Evolutionary conservation across 2,329 filamentous ascomycete species (phyloP), one percentile per base, ranked within the genome.

Genomic region (Talaromyces atroroseus): DNA sequence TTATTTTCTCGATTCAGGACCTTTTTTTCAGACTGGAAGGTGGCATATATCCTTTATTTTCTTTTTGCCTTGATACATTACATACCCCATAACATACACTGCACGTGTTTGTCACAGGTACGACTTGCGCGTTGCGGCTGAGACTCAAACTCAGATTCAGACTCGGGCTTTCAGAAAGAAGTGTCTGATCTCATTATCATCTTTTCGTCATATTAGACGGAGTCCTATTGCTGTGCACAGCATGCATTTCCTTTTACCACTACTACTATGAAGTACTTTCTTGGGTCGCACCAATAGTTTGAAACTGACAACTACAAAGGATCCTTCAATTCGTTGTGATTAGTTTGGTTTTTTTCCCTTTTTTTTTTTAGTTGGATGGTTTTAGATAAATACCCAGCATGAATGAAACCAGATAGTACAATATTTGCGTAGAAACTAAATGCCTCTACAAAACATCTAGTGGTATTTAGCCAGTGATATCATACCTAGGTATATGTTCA

Each of bases 221-320:
- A 23, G 52, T 58, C 56, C 56, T 49, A 58, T 58, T 45, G 56
- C 56, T 58, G 56, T 58, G 52, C 56, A 58, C 56, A 58, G 56
- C 49, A 29, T 40, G 56, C 60, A 24, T 46, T 56, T 53, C 36
- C 14, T 45, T 59, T 52, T 58, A 18, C 14, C 49, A 46, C 42
- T 52, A 50, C 56, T 20, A 36, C 24, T 47, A 36, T 34, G n/a
- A n/a, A n/a, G 42, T 58, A 46, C 56, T 45, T 38, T 50, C n/a
- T 51, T 47, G 49, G 18, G 26, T 34, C 29, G 34, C 44, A 34
- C 20, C 34, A 44, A 14, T 26, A 46, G 44, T 44, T 44, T 29
- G 46, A 51, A 48, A 36, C 51, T 32, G 42, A 20, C 21, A 29
- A 29, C 26, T 29, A 29, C 26, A 38, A 54, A 54, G n/a, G 36